Evolutionary conservation across 116 monocot genomes (phyloP), one percentile per base, ranked within the genome.

Genomic region (Zostera marina): DNA sequence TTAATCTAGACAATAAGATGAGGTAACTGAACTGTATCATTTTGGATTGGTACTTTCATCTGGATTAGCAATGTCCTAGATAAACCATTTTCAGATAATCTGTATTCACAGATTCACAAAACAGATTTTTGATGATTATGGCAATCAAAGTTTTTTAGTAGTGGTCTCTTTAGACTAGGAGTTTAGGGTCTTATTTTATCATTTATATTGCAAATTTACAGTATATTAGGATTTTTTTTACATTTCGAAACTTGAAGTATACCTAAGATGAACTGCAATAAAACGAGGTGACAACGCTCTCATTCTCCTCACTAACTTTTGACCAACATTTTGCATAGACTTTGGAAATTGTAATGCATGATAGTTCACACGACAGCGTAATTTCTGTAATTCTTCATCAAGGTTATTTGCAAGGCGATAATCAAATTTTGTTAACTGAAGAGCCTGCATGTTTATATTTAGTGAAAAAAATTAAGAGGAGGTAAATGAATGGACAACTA

Each of bases 361-460:
- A 76, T 83, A 96, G 70, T 96, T 96, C 9, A 83, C 85, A 56
- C 72, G 79, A 45, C 96, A 96, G 4, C 96, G 82, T 53, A 96
- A 59, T 66, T 96, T 96, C 65, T 96, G 96, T 60, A 89, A 62
- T 38, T 89, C 85, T 7, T 89, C 85, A 64, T 85, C 96, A 73
- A 96, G 82, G 11, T 8, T 70, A 46, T 71, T 89, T n/a, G 80
- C 59, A 61, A 96, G 85, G 59, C 96, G 75, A 70, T 89, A 96
- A 75, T 96, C 96, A 59, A 96, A 89, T 62, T 96, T 96, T 9
- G 89, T 96, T 78, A 96, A 74, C 70, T 96, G 96, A 63, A 96
- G 68, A 68, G 72, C 96, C 96, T 96, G 61, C 46, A 17, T 16
- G 16, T 21, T 20, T 20, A 4, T 11, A 59, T 41, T 42, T 59